Conservation (phyloP, 345 rosid genomes). For the Aquilaria sinensis region DNA sequence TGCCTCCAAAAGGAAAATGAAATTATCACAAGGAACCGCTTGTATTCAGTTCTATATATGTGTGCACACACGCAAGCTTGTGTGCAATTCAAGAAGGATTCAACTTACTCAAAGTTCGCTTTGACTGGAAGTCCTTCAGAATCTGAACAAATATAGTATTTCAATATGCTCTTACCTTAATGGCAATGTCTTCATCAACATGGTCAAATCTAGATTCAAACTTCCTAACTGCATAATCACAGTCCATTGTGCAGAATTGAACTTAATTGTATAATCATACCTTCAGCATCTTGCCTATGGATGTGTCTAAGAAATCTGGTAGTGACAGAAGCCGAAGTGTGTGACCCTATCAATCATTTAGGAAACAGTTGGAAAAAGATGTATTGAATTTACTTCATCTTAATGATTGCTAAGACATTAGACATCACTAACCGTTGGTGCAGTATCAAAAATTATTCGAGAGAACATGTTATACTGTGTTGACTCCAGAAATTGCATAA, state of each 20-base stretch:
- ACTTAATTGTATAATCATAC: slow-evolving; percentile 26
- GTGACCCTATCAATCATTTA: slow-evolving; percentile 52
- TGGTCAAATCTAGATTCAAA: background rate
- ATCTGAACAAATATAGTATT: too few species aligned
- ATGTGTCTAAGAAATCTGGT: slow-evolving; percentile 77
- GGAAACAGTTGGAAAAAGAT: slow-evolving; percentile 4
- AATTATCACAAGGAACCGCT: too few species aligned
- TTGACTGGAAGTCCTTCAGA: too few species aligned
- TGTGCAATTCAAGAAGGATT: too few species aligned
- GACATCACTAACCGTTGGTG: slow-evolving; percentile 60
- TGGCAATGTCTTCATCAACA: too few species aligned
- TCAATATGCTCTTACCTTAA: too few species aligned
- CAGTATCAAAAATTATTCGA: slow-evolving; percentile 68
- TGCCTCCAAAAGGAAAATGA: too few species aligned
- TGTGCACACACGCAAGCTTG: too few species aligned
- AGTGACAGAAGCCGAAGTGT: slow-evolving; percentile 76
- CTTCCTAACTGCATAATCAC: too few species aligned
- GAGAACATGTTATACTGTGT: slow-evolving; percentile 58
- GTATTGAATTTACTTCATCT: slow-evolving; percentile 9
- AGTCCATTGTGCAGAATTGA: too few species aligned
- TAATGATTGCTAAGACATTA: background rate
- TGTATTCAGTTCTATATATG: too few species aligned
- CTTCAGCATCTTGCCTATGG: slow-evolving; percentile 74
- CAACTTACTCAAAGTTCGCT: too few species aligned
- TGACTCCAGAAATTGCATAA: slow-evolving; percentile 62